Percentiles rank a stretch among this genome's conserved stretches.
Evolutionary conservation across 352 stramenopile genomes (phyloP).

Genomic region (Phytophthora sp.): DNA sequence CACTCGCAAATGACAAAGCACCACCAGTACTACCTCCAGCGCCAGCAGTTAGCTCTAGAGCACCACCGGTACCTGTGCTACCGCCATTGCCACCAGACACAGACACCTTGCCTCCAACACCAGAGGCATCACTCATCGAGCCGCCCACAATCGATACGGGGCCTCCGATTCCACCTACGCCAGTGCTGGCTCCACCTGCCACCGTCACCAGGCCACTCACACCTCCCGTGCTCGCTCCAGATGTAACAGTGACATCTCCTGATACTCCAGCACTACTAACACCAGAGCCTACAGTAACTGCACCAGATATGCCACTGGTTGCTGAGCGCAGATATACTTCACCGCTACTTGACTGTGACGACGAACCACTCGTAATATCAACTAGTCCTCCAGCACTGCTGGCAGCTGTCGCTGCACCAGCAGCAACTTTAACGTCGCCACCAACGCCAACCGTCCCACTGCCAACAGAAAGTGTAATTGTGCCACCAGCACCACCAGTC

Average conservation of each 20-base stretch:
- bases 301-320: constrained; percentile 34
- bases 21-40: constrained; percentile 33
- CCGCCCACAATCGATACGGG: constrained; percentile 35
- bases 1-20: constrained; percentile 29
- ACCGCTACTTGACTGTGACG: constrained; percentile 37
- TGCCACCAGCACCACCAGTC: constrained; percentile 23
- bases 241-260: constrained; percentile 44
- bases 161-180: constrained; percentile 34
- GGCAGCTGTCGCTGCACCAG: constrained; percentile 36
- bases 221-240: constrained; percentile 39
- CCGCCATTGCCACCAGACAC: constrained; percentile 17
- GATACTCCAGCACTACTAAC: constrained; percentile 35
- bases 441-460: constrained; percentile 47
- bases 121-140: constrained; percentile 13
- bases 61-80: constrained; percentile 18
- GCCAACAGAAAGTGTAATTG: constrained; percentile 49
- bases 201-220: constrained; percentile 47
- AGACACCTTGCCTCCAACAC: constrained; percentile 23
- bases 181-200: constrained; percentile 39
- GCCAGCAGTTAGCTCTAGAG: constrained; percentile 20
- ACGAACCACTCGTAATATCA: constrained; percentile 41
- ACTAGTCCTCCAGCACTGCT: constrained; percentile 45
- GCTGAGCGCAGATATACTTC: constrained; percentile 41
- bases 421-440: constrained; percentile 46
- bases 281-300: constrained; percentile 27